Conservation (phyloP, 108 stramenopile genomes). For the Fragilaria crotonensis region DNA sequence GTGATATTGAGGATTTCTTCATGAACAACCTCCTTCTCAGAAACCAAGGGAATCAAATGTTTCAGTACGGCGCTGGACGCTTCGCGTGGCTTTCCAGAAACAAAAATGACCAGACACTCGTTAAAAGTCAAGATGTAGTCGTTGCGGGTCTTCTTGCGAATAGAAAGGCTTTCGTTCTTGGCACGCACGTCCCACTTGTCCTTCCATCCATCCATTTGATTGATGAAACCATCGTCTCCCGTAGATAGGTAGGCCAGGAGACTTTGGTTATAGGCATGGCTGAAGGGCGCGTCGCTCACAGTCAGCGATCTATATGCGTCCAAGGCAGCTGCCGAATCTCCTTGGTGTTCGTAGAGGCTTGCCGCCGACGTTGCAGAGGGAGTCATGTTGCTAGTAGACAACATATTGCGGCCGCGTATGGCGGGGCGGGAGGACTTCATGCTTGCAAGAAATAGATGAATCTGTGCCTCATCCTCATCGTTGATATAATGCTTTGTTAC, state of each 20-base stretch:
- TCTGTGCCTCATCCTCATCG: too few species aligned
- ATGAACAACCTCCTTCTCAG: not conserved
- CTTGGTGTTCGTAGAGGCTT: conserved; percentile 28
- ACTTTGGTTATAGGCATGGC: conserved; percentile 21
- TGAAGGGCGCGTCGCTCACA: not conserved
- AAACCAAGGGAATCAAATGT: conserved; percentile 10
- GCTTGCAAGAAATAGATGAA: not conserved
- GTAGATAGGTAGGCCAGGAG: conserved; percentile 1
- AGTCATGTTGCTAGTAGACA: not conserved
- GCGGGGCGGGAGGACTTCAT: not conserved
- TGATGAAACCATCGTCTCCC: not conserved
- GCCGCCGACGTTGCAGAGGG: not conserved
- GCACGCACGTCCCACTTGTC: not conserved
- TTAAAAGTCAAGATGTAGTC: conserved; percentile 30
- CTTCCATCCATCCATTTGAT: not conserved
- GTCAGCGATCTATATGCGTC: not conserved
- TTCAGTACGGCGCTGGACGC: conserved; percentile 6
- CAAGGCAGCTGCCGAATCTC: conserved; percentile 36
- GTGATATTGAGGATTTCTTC: conserved; percentile 17
- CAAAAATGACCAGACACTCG: conserved; percentile 20
- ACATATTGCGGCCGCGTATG: not conserved
- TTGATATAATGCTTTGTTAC: too few species aligned
- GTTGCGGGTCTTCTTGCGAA: conserved; percentile 7
- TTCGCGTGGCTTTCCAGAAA: conserved; percentile 10
- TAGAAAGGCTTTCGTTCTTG: not conserved